phyloP scores from a whole-genome alignment of 768 basidiomycete genomes.

The Mycena galericulata region DNA sequence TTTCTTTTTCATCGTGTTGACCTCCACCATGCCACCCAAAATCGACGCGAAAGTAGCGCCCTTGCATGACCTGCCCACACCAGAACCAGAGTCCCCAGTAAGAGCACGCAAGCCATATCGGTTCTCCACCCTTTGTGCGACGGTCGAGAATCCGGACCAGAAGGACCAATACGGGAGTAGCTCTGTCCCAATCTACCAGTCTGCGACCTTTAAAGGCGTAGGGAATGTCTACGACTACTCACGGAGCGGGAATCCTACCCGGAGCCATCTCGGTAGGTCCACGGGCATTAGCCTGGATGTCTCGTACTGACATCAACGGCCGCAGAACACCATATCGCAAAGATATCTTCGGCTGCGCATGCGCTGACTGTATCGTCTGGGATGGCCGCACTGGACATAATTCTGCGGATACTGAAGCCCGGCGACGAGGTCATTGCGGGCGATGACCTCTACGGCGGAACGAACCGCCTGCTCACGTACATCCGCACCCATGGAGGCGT shows the following conservation, averaged over 20 bases:
- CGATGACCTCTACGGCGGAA: constrained; percentile 98
- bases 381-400: constrained; percentile 97
- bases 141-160: constrained; percentile 90
- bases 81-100: constrained; percentile 83
- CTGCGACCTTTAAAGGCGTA: constrained; percentile 97
- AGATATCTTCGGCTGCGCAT: constrained; percentile 93
- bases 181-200: constrained; percentile 97
- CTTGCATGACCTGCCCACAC: constrained; percentile 76
- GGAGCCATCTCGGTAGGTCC: constrained; percentile 87
- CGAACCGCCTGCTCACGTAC: constrained; percentile 93
- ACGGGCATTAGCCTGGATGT: constrained; percentile 11
- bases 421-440: constrained; percentile 97
- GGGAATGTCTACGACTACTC: constrained; percentile 93
- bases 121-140: constrained; percentile 93
- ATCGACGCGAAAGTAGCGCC: constrained; percentile 51
- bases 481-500: constrained; percentile 90
- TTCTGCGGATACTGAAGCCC: constrained; percentile 93
- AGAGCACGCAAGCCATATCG: constrained; percentile 79
- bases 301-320: constrained; percentile 19
- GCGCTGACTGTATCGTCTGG: constrained; percentile 95
- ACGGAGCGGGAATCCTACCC: constrained; percentile 95
- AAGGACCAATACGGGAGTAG: constrained; percentile 97
- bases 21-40: background rate
- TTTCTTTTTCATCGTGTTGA: background rate
- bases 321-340: constrained; percentile 95